A percentile compares a stretch with the other conserved stretches of the same genome.
Conservation (phyloP, 108 stramenopile species). For the Hondaea fermentalgiana region DNA sequence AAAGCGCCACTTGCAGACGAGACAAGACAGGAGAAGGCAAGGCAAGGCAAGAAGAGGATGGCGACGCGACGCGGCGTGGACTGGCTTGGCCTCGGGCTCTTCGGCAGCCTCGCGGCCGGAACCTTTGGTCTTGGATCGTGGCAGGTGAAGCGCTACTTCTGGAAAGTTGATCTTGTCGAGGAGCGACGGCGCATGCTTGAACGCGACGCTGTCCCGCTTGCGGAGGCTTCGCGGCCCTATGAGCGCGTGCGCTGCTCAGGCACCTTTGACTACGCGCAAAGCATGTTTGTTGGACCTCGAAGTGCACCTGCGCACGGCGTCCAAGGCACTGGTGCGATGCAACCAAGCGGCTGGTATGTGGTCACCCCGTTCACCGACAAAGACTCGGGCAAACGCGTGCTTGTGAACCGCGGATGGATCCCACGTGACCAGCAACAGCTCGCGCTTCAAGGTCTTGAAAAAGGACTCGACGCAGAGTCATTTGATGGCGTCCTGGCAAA, state of each 20-base stretch:
- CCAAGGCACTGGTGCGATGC: background rate
- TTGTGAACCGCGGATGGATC: background rate
- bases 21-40: too few relatives aligned
- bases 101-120: background rate
- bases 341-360: background rate
- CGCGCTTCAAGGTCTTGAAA: background rate
- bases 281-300: background rate
- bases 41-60: too few relatives aligned
- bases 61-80: background rate
- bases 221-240: background rate
- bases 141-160: constrained; percentile 5
- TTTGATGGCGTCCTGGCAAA: background rate
- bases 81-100: background rate
- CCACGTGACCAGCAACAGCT: background rate
- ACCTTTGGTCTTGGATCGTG: constrained; percentile 9
- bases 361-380: background rate
- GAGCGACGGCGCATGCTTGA: background rate
- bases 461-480: background rate
- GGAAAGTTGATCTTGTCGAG: constrained; percentile 16
- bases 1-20: too few relatives aligned
- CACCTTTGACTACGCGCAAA: background rate
- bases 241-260: background rate
- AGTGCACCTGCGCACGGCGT: background rate
- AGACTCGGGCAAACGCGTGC: background rate
- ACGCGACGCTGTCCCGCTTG: background rate